Base-by-base conservation (phyloP, 257 asterid species). In the Echium plantagineum region DNA sequence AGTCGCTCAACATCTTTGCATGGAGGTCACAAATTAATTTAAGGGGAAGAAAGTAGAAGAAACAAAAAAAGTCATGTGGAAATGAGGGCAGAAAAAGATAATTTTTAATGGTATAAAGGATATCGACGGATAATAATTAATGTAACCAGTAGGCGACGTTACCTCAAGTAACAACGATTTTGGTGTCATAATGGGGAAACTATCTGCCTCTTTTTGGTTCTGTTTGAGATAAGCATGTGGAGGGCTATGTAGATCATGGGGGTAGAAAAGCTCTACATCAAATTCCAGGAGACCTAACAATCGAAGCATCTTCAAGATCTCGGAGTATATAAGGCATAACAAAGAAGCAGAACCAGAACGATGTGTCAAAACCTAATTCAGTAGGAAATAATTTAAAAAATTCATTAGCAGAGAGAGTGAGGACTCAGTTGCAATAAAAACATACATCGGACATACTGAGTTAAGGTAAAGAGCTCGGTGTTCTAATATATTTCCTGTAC, bases 401-500 rank as follows among this genome's bases (percentile, higher is more conserved):
- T 32, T 20, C 32, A 57, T 52, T 18, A 60, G 24, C 47, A 65
- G 55, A 2, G 63, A 31, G 13, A 20, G 21, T 42, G 59, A 63
- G 58, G 63, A 67, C 22, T 21, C n/a, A 10, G 49, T 59, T 59
- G 35, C 54, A 66, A 31, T 62, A 59, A 32, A 71, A 56, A 73
- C 66, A 62, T 53, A 30, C 87, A 51, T 73, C 82, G 61, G 49
- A 30, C 87, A 51, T 73, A 84, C 95, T 21, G 95, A 82, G 69
- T 87, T 82, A 63, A 87, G 95, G 79, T 87, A 87, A 66, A 84
- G 80, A 52, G 95, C 74, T 32, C 89, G 94, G 57, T 85, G 94
- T 78, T 82, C 94, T 56, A 85, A 67, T 70, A 78, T 85, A 55
- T 71, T 77, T 66, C 70, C 76, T 51, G 64, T 61, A 55, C 63